Evolutionary conservation across 306 rosid genomes (phyloP).

Genomic region (Macrotyloma uniflorum): DNA sequence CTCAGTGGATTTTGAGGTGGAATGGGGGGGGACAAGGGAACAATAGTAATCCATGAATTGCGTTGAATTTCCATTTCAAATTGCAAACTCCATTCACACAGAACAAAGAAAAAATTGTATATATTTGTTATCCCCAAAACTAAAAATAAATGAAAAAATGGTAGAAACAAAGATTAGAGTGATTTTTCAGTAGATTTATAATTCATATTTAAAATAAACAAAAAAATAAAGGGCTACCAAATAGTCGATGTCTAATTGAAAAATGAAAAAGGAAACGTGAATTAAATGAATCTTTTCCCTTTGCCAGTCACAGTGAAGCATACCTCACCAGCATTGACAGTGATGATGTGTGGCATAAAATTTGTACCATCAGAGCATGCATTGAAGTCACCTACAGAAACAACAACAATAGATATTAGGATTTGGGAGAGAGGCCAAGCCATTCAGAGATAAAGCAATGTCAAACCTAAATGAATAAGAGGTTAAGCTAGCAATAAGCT

Average conservation of each 20-base stretch:
- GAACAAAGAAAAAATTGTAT: background rate
- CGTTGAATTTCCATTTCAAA: background rate
- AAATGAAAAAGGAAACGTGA: background rate
- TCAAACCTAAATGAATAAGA: background rate
- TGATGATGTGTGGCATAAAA: constrained; percentile 82
- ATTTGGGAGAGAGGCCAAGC: background rate
- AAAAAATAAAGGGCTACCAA: background rate
- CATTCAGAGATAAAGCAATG: constrained; percentile 18
- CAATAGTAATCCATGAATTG: background rate
- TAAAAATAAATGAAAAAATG: background rate
- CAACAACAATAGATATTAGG: constrained; percentile 30
- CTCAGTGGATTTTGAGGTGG: background rate
- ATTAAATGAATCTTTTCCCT: constrained; percentile 22
- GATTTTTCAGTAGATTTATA: background rate
- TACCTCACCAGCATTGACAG: constrained; percentile 86
- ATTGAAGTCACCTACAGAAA: constrained; percentile 61
- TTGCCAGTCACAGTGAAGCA: constrained; percentile 24
- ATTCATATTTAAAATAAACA: background rate
- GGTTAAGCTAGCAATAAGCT: background rate
- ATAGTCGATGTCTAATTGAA: background rate
- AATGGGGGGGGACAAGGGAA: background rate
- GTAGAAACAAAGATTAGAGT: no score
- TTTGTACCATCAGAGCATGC: constrained; percentile 58
- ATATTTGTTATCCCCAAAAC: background rate
- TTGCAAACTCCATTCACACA: background rate